phyloP scores from a whole-genome alignment of 2,329 filamentous ascomycete genomes.

The Penicillium corylophilum region DNA sequence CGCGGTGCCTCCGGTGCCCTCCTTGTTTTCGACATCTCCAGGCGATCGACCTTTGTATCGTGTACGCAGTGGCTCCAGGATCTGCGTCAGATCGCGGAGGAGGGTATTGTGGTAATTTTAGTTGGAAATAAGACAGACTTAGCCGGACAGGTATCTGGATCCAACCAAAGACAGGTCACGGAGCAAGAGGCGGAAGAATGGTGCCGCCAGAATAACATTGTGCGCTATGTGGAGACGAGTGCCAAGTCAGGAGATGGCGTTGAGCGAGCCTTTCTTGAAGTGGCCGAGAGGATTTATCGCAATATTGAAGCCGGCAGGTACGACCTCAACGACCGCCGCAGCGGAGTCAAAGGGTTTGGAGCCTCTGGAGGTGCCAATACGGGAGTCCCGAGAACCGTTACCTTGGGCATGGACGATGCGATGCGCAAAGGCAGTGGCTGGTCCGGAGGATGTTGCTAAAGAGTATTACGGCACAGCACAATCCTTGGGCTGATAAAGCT shows the following conservation, averaged over 20 bases:
- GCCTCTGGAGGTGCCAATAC: conserved; percentile 38
- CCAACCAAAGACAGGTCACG: conserved; percentile 70
- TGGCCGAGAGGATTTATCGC: conserved; percentile 91
- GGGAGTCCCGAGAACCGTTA: conserved; percentile 42
- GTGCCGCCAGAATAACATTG: conserved; percentile 79
- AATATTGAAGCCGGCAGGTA: conserved; percentile 96
- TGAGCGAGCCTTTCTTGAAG: conserved; percentile 86
- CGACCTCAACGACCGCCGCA: conserved; percentile 87
- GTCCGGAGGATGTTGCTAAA: conserved; percentile 39
- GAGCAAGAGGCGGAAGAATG: conserved; percentile 82
- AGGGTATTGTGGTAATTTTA: conserved; percentile 88
- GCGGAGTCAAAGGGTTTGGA: conserved; percentile 74
- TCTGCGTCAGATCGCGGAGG: conserved; percentile 89
- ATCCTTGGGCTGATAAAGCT: background rate
- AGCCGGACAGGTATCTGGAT: conserved; percentile 49
- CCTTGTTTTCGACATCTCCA: conserved; percentile 91
- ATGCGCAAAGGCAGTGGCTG: conserved; percentile 44
- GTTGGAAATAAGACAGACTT: conserved; percentile 96
- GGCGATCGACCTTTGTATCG: conserved; percentile 79
- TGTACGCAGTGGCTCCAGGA: conserved; percentile 94
- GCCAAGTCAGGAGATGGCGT: conserved; percentile 95
- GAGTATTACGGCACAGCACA: background rate
- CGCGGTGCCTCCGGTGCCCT: conserved; percentile 75
- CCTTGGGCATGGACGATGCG: conserved; percentile 49
- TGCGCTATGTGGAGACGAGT: conserved; percentile 93